Percentiles rank a stretch among this genome's conserved stretches.
phyloP scores from a whole-genome alignment of 257 asterid species.

The Leptodermis oblonga region DNA sequence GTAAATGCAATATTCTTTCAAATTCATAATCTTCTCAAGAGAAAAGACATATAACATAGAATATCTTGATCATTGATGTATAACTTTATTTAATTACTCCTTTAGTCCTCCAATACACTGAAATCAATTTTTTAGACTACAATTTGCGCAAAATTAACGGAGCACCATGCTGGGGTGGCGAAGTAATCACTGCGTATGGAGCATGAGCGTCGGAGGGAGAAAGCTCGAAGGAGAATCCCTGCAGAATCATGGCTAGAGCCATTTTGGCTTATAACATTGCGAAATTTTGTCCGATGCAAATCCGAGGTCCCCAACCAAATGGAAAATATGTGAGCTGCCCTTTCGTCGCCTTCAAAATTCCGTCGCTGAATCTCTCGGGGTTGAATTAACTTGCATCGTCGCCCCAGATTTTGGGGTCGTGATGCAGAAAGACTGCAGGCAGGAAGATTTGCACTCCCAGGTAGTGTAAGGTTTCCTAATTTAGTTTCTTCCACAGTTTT shows the following conservation, averaged over 20 bases:
- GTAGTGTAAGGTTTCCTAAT: slow-evolving; percentile 20
- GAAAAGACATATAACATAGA: no score
- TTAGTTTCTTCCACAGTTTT: slow-evolving; percentile 13
- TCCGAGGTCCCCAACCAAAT: slow-evolving; percentile 33
- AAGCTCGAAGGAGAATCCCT: slow-evolving; percentile 22
- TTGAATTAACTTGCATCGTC: slow-evolving; percentile 26
- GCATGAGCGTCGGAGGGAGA: slow-evolving; percentile 30
- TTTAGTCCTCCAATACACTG: no score
- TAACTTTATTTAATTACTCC: no score
- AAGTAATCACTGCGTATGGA: slow-evolving; percentile 10
- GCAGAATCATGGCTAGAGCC: slow-evolving; percentile 25
- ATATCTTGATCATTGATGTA: no score
- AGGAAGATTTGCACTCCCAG: slow-evolving; percentile 20
- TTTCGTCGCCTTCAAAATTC: slow-evolving; percentile 20
- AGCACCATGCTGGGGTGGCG: slow-evolving; percentile 27
- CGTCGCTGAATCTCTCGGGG: slow-evolving; percentile 29
- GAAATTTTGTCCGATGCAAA: slow-evolving; percentile 28
- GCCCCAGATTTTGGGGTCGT: slow-evolving; percentile 28
- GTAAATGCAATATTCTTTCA: no score
- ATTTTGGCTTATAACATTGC: slow-evolving; percentile 27
- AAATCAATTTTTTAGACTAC: no score
- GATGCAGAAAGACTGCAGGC: slow-evolving; percentile 21
- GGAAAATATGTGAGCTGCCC: slow-evolving; percentile 18
- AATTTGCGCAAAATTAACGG: slow-evolving; percentile 18
- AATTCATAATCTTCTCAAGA: no score